Evolutionary conservation across 2,329 filamentous ascomycete species (phyloP).

Genomic region (Talaromyces marneffei): DNA sequence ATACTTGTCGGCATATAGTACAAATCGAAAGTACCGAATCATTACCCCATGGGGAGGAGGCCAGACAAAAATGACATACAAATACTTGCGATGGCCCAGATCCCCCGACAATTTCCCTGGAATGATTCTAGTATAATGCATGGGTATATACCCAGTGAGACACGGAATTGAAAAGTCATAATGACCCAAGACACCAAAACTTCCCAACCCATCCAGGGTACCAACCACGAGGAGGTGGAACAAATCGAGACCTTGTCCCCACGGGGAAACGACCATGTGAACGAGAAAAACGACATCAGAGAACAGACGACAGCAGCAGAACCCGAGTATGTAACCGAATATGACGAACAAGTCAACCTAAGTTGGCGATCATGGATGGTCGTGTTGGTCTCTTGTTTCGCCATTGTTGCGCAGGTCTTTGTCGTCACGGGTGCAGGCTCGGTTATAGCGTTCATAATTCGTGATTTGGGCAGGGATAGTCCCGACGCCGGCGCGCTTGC

Average conservation of each 20-base stretch:
- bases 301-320: neutral
- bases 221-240: neutral
- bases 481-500: neutral
- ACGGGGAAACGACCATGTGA: neutral
- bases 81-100: neutral
- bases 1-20: neutral
- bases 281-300: neutral
- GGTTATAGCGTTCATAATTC: conserved; percentile 11
- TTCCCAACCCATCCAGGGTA: neutral
- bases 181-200: neutral
- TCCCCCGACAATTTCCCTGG: no score
- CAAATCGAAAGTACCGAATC: neutral
- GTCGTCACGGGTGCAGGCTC: conserved; percentile 11
- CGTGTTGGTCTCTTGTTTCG: conserved; percentile 8
- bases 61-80: neutral
- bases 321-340: neutral
- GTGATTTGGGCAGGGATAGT: conserved; percentile 3
- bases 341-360: neutral
- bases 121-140: neutral
- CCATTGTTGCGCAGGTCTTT: conserved; percentile 12
- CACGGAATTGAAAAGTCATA: neutral
- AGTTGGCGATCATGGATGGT: conserved; percentile 12
- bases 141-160: neutral
- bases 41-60: neutral
- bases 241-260: neutral